Percentiles rank a stretch among this genome's conserved stretches.
Conservation (phyloP, 148 eudicot species). For the Vaccinium myrtillus region DNA sequence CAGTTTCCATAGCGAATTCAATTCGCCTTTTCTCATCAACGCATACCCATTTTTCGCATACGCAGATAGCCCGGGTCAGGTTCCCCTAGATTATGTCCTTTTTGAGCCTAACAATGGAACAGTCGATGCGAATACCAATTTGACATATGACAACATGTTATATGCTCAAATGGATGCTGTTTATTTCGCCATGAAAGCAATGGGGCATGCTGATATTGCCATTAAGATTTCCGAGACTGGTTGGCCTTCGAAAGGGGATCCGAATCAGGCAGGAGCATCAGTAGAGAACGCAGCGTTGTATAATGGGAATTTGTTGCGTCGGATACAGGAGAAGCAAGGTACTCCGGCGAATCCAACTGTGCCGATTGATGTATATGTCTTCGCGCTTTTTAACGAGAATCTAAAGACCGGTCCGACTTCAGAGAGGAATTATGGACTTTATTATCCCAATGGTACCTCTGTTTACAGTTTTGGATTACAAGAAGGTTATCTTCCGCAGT, state of each 20-base stretch:
- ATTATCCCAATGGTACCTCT: constrained; percentile 65
- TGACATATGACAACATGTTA: constrained; percentile 85
- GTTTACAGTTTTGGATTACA: constrained; percentile 78
- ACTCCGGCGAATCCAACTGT: constrained; percentile 70
- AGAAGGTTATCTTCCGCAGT: constrained; percentile 56
- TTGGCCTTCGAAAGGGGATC: constrained; percentile 88
- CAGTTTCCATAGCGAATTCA: constrained; percentile 48
- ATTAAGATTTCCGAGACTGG: constrained; percentile 83
- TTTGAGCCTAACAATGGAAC: constrained; percentile 64
- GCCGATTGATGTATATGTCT: constrained; percentile 70
- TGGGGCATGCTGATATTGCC: constrained; percentile 62
- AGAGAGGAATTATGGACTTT: constrained; percentile 86
- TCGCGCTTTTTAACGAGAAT: constrained; percentile 89
- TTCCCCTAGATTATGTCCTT: constrained; percentile 58
- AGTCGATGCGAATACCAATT: constrained; percentile 47
- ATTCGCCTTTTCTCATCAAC: constrained; percentile 74
- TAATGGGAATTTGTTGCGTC: constrained; percentile 69
- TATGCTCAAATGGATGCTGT: constrained; percentile 92
- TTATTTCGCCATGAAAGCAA: constrained; percentile 59
- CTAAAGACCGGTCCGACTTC: constrained; percentile 81
- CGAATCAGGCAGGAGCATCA: constrained; percentile 69
- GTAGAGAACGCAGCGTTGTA: constrained; percentile 67
- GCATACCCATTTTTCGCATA: constrained; percentile 89
- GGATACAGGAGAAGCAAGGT: constrained; percentile 48
- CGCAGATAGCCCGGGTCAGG: constrained; percentile 48